These are phyloP conservation scores for Oryza australiensis DNA, from an alignment of 176 grass and related monocot genomes.

Conservation along the genomic window DNA sequence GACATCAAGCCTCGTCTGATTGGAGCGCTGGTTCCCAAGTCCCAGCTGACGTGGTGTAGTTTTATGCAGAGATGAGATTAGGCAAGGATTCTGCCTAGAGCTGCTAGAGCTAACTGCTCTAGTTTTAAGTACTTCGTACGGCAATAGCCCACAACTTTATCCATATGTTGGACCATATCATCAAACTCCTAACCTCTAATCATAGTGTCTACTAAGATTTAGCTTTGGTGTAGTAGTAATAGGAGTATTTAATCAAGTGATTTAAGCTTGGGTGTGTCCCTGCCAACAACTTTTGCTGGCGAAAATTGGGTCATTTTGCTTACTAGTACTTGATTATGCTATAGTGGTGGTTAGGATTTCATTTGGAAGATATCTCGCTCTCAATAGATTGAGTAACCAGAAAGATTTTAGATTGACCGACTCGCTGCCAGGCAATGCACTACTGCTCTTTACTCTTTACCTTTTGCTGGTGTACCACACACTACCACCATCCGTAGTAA, in stretches of 20 bases:
- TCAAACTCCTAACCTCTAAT: slow-evolving; percentile 9
- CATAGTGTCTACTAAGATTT: slow-evolving; percentile 7
- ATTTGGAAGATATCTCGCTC: not conserved
- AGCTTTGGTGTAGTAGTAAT: not conserved
- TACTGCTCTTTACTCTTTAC: not conserved
- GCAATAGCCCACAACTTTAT: slow-evolving; percentile 39
- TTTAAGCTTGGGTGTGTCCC: slow-evolving; percentile 4
- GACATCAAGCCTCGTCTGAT: slow-evolving; percentile 30
- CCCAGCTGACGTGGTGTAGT: slow-evolving; percentile 32
- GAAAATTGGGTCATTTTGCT: not conserved
- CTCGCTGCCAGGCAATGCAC: not conserved
- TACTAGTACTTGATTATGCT: slow-evolving; percentile 16
- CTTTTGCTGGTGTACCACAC: not conserved
- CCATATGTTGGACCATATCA: slow-evolving; percentile 16
- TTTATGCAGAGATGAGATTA: slow-evolving; percentile 31
- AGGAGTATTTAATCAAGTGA: not conserved
- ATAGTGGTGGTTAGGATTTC: slow-evolving; percentile 40
- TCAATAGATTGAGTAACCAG: slow-evolving; percentile 2
- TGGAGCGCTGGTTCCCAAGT: slow-evolving; percentile 37
- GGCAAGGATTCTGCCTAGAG: slow-evolving; percentile 47
- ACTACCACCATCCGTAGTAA: not conserved
- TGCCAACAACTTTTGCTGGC: slow-evolving; percentile 8
- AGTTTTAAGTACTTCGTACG: slow-evolving; percentile 16
- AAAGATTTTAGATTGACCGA: slow-evolving; percentile 7
- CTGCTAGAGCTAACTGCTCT: not conserved